Conservation (phyloP, 805 yeast species). For the Candida bentonensis region DNA sequence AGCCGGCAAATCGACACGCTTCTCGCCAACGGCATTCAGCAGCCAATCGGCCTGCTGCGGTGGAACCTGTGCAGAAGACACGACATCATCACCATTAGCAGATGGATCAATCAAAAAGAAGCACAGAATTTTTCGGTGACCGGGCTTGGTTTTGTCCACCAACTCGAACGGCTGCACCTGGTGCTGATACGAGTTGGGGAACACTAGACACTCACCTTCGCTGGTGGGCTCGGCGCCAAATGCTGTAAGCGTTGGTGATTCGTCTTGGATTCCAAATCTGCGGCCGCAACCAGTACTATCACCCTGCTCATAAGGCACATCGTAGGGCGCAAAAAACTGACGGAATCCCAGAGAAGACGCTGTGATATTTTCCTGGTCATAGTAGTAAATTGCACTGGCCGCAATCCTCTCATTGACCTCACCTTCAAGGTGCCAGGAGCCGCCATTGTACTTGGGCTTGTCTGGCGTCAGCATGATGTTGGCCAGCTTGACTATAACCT, state of each 20-base stretch:
- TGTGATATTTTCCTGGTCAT: constrained; percentile 27
- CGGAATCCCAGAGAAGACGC: constrained; percentile 24
- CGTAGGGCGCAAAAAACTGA: constrained; percentile 14
- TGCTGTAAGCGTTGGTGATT: constrained; percentile 15
- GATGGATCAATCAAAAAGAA: constrained; percentile 28
- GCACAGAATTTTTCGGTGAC: constrained; percentile 27
- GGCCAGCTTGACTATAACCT: constrained; percentile 29
- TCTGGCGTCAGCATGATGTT: constrained; percentile 30
- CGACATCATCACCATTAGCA: constrained; percentile 15
- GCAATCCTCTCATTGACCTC: constrained; percentile 28
- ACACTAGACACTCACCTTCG: constrained; percentile 22
- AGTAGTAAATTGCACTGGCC: constrained; percentile 28
- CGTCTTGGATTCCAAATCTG: constrained; percentile 23
- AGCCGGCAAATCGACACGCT: background rate
- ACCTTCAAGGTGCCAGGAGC: constrained; percentile 33
- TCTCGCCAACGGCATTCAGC: constrained; percentile 9
- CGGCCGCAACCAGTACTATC: constrained; percentile 18
- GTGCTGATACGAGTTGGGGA: constrained; percentile 28
- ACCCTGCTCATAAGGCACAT: constrained; percentile 25
- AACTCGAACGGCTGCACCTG: constrained; percentile 28
- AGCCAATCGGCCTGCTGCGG: constrained; percentile 28
- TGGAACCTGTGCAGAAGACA: constrained; percentile 23
- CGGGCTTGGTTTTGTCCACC: constrained; percentile 23
- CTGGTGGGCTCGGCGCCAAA: constrained; percentile 19
- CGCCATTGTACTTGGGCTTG: constrained; percentile 26